These are phyloP conservation scores for Dactylellina haptotyla DNA, from an alignment of 2,329 filamentous ascomycete genomes.

Conservation along the genomic window DNA sequence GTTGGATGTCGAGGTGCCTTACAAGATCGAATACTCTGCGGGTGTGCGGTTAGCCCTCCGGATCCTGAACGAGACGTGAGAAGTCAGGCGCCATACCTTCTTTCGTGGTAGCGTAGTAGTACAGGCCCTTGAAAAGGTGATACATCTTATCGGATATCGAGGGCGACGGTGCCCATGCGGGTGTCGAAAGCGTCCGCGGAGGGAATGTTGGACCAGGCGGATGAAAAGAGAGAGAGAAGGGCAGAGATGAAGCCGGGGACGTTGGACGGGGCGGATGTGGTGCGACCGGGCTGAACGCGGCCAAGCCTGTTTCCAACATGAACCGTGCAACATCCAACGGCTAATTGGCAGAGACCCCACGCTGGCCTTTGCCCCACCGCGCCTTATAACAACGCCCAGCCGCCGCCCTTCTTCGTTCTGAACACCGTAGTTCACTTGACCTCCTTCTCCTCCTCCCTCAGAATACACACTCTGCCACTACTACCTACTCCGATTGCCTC, in stretches of 20 bases:
- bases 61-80: constrained; percentile 8
- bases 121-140: constrained; percentile 92
- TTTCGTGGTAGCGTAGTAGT: constrained; percentile 95
- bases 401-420: neutral
- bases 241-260: neutral
- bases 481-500: too few species aligned
- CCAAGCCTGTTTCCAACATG: neutral
- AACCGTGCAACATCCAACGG: neutral
- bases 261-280: neutral
- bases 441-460: too few species aligned
- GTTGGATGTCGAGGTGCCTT: neutral
- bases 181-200: neutral
- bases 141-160: constrained; percentile 72
- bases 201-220: neutral
- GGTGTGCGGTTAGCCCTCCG: constrained; percentile 8
- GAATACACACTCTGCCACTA: too few species aligned
- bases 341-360: neutral
- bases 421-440: constrained; percentile 1
- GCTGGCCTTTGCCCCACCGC: neutral
- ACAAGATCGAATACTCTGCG: constrained; percentile 90
- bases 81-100: constrained; percentile 69
- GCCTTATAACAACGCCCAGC: neutral
- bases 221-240: neutral
- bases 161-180: constrained; percentile 34
- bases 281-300: constrained; percentile 6